Evolutionary conservation across 2,329 filamentous ascomycete species (phyloP).

Genomic region (Phaeosphaeriaceae sp.): DNA sequence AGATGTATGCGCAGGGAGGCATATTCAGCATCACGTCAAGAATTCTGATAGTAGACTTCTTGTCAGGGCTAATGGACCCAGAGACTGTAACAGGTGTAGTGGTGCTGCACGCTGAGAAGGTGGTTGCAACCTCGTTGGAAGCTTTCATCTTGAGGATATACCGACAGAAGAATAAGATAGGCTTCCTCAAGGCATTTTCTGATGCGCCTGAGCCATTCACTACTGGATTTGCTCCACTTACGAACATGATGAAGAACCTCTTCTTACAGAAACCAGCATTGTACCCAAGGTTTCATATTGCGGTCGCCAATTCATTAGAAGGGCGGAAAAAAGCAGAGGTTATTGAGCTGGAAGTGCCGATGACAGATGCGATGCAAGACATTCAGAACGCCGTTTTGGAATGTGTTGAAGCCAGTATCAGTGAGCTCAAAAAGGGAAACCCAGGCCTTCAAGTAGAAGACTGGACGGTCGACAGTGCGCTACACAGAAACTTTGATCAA

Average conservation of each 20-base stretch:
- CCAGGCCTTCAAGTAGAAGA: constrained; percentile 92
- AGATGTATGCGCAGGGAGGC: constrained; percentile 87
- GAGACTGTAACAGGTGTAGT: constrained; percentile 86
- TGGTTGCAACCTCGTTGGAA: constrained; percentile 85
- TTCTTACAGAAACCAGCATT: constrained; percentile 88
- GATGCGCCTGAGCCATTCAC: constrained; percentile 92
- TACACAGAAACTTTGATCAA: constrained; percentile 90
- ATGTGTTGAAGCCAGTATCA: constrained; percentile 93
- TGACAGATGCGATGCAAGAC: constrained; percentile 91
- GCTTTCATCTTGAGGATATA: constrained; percentile 95
- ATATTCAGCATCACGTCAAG: constrained; percentile 96
- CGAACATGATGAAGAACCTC: constrained; percentile 89
- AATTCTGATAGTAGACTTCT: constrained; percentile 90
- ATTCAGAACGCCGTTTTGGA: constrained; percentile 96
- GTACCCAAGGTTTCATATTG: constrained; percentile 92
- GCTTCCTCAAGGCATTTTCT: constrained; percentile 95
- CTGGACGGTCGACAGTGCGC: constrained; percentile 92
- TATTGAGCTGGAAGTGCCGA: constrained; percentile 93
- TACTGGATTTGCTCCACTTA: constrained; percentile 83
- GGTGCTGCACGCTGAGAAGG: constrained; percentile 84
- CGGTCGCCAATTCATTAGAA: constrained; percentile 87
- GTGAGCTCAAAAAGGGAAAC: constrained; percentile 91
- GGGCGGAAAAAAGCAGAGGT: constrained; percentile 94
- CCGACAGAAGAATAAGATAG: constrained; percentile 89
- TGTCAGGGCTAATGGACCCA: constrained; percentile 82